These are phyloP conservation scores for Mycena galopus DNA, from an alignment of 768 basidiomycete species.

Conservation along the genomic window DNA sequence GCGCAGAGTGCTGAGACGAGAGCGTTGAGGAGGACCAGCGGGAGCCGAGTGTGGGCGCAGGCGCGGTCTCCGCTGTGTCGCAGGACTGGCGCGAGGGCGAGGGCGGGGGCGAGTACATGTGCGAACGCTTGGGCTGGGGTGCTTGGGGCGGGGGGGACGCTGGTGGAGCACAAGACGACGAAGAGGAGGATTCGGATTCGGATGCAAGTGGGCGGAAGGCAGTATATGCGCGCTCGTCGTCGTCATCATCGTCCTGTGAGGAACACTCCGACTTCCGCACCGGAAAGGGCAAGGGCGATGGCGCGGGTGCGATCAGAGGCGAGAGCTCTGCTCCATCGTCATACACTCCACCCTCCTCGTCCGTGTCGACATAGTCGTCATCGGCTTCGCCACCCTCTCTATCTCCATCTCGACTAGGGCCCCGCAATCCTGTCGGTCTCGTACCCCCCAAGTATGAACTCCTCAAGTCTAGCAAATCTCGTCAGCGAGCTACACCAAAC, in stretches of 20 bases:
- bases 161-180: neutral
- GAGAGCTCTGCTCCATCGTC: neutral
- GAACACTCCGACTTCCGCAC: neutral
- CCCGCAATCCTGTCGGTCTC: no score
- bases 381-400: neutral
- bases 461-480: no score
- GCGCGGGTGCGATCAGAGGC: neutral
- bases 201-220: no score
- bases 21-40: constrained; percentile 4
- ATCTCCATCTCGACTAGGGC: neutral
- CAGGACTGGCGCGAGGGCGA: neutral
- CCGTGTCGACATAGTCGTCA: neutral
- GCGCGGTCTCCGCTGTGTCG: neutral
- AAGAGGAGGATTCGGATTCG: no score
- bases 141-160: no score
- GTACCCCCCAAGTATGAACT: no score
- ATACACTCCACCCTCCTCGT: neutral
- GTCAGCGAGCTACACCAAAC: no score
- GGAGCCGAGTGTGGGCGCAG: neutral
- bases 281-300: neutral
- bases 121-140: no score
- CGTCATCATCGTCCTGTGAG: neutral
- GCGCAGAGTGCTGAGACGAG: neutral
- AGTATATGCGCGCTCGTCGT: neutral
- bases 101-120: neutral